Percentiles rank a stretch among this genome's conserved stretches.
phyloP scores from a whole-genome alignment of 139 green algal genomes.

The Coccomyxa sp. region DNA sequence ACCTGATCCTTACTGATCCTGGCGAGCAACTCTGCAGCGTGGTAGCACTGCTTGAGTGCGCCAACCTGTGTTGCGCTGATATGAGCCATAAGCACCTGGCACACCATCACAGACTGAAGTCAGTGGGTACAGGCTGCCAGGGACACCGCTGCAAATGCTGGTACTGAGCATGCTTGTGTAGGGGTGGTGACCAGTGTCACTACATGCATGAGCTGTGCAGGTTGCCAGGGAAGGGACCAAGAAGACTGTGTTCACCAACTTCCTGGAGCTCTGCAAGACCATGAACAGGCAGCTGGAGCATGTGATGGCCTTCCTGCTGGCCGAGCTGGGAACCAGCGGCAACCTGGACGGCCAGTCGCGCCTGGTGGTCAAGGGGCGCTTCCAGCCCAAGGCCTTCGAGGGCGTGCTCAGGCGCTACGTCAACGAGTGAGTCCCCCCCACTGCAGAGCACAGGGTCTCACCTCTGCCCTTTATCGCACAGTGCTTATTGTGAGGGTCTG shows the following conservation, averaged over 20 bases:
- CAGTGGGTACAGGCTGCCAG: too few species aligned
- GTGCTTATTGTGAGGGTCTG: neutral
- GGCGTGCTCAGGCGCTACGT: conserved; percentile 95
- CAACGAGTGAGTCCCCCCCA: conserved; percentile 67
- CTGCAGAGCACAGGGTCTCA: neutral
- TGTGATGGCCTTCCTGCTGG: conserved; percentile 87
- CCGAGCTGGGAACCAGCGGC: conserved; percentile 91
- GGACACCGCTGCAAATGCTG: too few species aligned
- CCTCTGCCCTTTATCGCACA: neutral
- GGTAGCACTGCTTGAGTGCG: too few species aligned
- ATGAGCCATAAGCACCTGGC: too few species aligned
- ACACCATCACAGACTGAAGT: too few species aligned
- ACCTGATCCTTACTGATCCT: too few species aligned
- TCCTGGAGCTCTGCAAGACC: conserved; percentile 95
- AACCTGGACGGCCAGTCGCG: conserved; percentile 90
- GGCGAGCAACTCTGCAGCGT: too few species aligned
- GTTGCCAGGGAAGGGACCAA: conserved; percentile 98
- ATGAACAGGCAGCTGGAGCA: conserved; percentile 81
- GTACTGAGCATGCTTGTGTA: too few species aligned
- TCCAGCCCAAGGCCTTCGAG: conserved; percentile 98
- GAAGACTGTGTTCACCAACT: conserved; percentile 99
- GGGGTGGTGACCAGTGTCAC: too few species aligned
- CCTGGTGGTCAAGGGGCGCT: conserved; percentile 95
- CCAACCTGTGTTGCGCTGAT: too few species aligned
- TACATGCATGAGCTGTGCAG: conserved; percentile 26